Conservation (phyloP, 805 yeast species). For the Candida succiphila region DNA sequence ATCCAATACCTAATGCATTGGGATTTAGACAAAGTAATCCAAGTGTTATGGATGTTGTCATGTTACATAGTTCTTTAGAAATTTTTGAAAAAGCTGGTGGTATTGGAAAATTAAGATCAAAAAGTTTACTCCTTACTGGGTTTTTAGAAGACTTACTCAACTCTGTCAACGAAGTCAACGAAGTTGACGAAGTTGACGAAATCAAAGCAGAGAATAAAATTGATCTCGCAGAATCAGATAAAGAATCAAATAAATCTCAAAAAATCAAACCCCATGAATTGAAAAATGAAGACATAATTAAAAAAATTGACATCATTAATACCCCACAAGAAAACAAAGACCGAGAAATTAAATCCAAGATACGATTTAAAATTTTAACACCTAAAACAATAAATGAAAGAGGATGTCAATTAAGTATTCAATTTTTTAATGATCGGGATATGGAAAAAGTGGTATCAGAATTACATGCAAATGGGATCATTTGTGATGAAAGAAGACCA, state of each 20-base stretch:
- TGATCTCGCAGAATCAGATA: no score
- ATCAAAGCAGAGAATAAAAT: constrained; percentile 10
- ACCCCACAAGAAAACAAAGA: no score
- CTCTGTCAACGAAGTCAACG: constrained; percentile 35
- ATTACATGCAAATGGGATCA: constrained; percentile 48
- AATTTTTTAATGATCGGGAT: constrained; percentile 39
- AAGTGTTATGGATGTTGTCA: constrained; percentile 74
- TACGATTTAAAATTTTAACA: constrained; percentile 71
- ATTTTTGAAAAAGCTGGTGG: constrained; percentile 55
- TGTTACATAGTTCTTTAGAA: constrained; percentile 58
- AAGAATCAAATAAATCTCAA: constrained; percentile 3
- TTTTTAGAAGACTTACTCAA: constrained; percentile 34
- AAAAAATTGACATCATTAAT: background rate
- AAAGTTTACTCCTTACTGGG: constrained; percentile 48
- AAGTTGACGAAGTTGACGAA: constrained; percentile 1
- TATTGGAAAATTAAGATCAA: constrained; percentile 40
- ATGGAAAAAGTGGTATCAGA: constrained; percentile 53
- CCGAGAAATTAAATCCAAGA: no score
- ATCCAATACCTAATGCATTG: constrained; percentile 77
- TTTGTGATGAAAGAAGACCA: constrained; percentile 86
- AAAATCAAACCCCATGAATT: no score
- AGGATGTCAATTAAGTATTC: constrained; percentile 78
- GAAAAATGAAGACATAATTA: background rate
- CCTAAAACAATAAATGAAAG: constrained; percentile 49
- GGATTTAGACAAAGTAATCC: constrained; percentile 91